Evolutionary conservation across 1,139 yeast species (phyloP).

Genomic region (Saccharomyces hybrid): DNA sequence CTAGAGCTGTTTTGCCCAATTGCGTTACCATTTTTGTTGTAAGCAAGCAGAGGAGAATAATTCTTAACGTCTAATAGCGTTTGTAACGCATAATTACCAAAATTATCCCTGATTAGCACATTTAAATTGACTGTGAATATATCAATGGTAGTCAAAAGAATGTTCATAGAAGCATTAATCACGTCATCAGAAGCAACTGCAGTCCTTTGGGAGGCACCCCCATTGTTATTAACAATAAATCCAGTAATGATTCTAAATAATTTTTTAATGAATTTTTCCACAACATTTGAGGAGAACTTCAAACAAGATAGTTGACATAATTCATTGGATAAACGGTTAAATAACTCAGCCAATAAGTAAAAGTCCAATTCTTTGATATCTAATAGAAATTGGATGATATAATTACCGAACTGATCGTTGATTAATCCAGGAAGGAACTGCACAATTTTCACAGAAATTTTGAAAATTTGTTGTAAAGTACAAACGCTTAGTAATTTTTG

Average conservation of each 20-base stretch:
- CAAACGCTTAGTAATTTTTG: conserved; percentile 70
- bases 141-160: conserved; percentile 27
- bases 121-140: conserved; percentile 42
- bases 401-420: conserved; percentile 93
- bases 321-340: conserved; percentile 45
- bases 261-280: conserved; percentile 56
- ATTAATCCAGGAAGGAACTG: conserved; percentile 44
- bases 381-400: conserved; percentile 86
- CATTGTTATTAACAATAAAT: conserved; percentile 10
- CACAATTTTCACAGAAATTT: conserved; percentile 35
- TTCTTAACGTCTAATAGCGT: conserved; percentile 51
- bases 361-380: conserved; percentile 47
- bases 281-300: conserved; percentile 90
- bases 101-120: conserved; percentile 46
- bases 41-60: conserved; percentile 20
- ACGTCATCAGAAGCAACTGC: conserved; percentile 14
- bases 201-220: background rate
- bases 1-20: conserved; percentile 42
- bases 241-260: conserved; percentile 36
- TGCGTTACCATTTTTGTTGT: background rate
- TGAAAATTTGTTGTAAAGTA: conserved; percentile 46
- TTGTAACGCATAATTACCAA: conserved; percentile 83
- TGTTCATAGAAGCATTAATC: conserved; percentile 22
- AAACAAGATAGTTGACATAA: conserved; percentile 70
- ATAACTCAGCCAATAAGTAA: conserved; percentile 27